Base-by-base conservation (phyloP, 805 yeast genomes). In the Kazachstania bromeliacearum region DNA sequence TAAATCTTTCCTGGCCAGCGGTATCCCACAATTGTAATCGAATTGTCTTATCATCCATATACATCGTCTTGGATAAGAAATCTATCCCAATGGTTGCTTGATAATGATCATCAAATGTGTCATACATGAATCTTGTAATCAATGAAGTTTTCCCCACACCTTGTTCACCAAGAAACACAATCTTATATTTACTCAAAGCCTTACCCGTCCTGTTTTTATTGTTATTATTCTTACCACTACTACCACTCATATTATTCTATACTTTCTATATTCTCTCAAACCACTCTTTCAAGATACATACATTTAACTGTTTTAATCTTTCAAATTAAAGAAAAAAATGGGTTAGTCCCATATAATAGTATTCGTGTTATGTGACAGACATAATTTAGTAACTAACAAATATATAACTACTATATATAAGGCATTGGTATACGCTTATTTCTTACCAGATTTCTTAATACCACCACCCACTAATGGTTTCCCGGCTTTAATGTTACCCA, bases 21-120 rank as follows among this genome's bases (percentile, higher is more conserved):
- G 97, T 88, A 58, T 88, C 97, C 97, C 98, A 92, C 40, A 92
- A 66, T 63, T 92, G 98, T 44, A 92, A 70, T 51, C 98, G 72
- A 28, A 92, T 84, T 3, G 98, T 92, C 47, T 89, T 87, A 60
- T 92, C 97, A 47, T 94, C 96, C 34, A 92, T 67, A 59, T 92
- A 92, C 94, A 85, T 85, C 4, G 96, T 87, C 57, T 84, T 89
- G 27, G 94, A 83, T 46, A 92, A 71, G 55, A 92, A 92, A 58
- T 92, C 97, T 43, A 92, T 92, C 18, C 98, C 98, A 37, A 92
- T 87, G 0, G 98, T 89, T 13, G 98, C 97, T 64, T 75, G 61
- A 57, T 92, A 92, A 56, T 88, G 95, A 26, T 92, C 89, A 59
- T 89, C 96, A 59, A 89, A 89, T 14, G 95, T 82, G 57, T 92